These are phyloP conservation scores for Manihot esculenta DNA, from an alignment of 441 rosid species.

Conservation along the genomic window DNA sequence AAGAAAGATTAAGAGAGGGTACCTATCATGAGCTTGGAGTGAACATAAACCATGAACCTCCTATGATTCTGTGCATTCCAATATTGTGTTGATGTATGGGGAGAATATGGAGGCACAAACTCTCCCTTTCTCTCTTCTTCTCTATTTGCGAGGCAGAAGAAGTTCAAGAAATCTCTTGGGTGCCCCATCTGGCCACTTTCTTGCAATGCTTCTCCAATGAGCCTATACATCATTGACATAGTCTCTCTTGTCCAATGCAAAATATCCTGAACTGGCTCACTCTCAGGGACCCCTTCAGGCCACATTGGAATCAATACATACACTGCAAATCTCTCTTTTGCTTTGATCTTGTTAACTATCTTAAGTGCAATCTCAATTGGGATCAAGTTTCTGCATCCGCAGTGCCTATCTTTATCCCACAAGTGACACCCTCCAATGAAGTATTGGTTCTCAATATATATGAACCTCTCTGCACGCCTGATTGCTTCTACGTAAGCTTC, in stretches of 20 bases:
- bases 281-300: constrained; percentile 88
- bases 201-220: constrained; percentile 64
- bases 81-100: constrained; percentile 56
- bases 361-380: constrained; percentile 82
- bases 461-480: constrained; percentile 68
- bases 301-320: constrained; percentile 92
- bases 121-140: constrained; percentile 59
- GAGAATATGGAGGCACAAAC: constrained; percentile 50
- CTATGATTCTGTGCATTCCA: constrained; percentile 79
- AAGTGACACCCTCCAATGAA: constrained; percentile 83
- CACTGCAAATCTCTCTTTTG: constrained; percentile 64
- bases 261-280: constrained; percentile 79
- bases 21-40: constrained; percentile 97
- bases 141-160: constrained; percentile 86
- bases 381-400: constrained; percentile 79
- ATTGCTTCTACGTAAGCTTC: constrained; percentile 76
- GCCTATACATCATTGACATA: constrained; percentile 72
- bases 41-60: constrained; percentile 92
- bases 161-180: constrained; percentile 76
- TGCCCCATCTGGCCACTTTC: constrained; percentile 51
- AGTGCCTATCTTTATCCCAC: constrained; percentile 60
- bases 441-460: constrained; percentile 88
- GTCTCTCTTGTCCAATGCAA: constrained; percentile 88
- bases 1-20: no score
- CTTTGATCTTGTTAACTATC: constrained; percentile 55